Conservation (phyloP, 2,329 filamentous ascomycete genomes). For the Lecanicillium sp. region DNA sequence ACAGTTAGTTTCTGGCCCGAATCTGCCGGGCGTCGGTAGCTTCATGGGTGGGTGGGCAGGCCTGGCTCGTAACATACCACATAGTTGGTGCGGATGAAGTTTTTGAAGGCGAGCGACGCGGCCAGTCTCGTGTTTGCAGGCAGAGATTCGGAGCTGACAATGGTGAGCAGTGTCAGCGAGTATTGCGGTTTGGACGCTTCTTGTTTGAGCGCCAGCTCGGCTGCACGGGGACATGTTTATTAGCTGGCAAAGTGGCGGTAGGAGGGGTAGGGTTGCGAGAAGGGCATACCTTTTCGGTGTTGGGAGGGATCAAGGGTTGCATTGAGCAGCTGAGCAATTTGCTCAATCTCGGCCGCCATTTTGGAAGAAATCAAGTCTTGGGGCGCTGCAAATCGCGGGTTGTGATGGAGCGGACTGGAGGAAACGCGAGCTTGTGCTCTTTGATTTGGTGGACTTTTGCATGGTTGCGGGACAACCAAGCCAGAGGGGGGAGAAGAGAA, state of each 20-base stretch:
- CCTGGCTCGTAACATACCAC: slow-evolving; percentile 62
- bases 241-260: slow-evolving; percentile 24
- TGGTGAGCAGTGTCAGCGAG: slow-evolving; percentile 80
- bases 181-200: slow-evolving; percentile 81
- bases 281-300: slow-evolving; percentile 73
- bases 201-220: slow-evolving; percentile 69
- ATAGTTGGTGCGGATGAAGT: slow-evolving; percentile 93
- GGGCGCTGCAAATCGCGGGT: slow-evolving; percentile 11
- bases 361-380: slow-evolving; percentile 18
- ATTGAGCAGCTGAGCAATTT: slow-evolving; percentile 75
- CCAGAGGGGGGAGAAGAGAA: neutral
- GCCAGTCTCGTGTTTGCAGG: slow-evolving; percentile 75
- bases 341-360: slow-evolving; percentile 50
- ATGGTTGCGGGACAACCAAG: slow-evolving; percentile 8
- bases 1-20: slow-evolving; percentile 14
- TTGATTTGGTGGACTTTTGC: slow-evolving; percentile 8
- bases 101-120: slow-evolving; percentile 93
- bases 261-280: slow-evolving; percentile 17
- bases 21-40: too few species aligned
- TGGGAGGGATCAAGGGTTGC: slow-evolving; percentile 82
- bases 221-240: slow-evolving; percentile 42
- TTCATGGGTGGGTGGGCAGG: too few species aligned
- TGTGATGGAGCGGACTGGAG: slow-evolving; percentile 9
- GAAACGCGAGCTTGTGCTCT: neutral
- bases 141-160: slow-evolving; percentile 68